phyloP scores from a whole-genome alignment of 148 eudicot species.

The Nepenthes gracilis region DNA sequence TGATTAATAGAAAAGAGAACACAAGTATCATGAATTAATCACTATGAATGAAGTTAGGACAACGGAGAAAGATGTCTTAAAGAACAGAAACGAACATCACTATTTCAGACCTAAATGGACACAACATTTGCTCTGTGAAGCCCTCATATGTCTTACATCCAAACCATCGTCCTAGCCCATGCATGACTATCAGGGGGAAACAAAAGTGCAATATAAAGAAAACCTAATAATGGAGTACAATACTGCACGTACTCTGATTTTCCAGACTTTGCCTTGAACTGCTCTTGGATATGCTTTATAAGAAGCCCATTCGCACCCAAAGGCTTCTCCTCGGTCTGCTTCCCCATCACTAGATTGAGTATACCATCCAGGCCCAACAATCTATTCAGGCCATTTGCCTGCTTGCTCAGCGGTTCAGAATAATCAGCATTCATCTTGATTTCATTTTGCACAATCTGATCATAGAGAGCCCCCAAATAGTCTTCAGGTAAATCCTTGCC shows the following conservation, averaged over 20 bases:
- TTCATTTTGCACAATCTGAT: constrained; percentile 89
- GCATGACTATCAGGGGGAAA: too few species aligned
- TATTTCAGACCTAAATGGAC: too few species aligned
- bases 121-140: too few species aligned
- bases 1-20: neutral
- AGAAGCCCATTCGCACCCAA: constrained; percentile 84
- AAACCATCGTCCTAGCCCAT: too few species aligned
- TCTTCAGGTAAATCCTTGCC: constrained; percentile 97
- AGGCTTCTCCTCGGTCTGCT: constrained; percentile 91
- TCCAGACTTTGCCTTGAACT: constrained; percentile 81
- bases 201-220: neutral
- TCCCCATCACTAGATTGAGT: constrained; percentile 84
- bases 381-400: constrained; percentile 70
- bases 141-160: too few species aligned
- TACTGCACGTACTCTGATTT: constrained; percentile 73
- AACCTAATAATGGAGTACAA: neutral
- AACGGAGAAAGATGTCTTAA: too few species aligned
- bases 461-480: constrained; percentile 76
- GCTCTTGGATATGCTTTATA: constrained; percentile 93
- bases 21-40: neutral
- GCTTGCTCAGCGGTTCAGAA: constrained; percentile 86
- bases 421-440: constrained; percentile 89
- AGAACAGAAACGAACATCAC: too few species aligned
- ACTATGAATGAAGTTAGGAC: neutral
- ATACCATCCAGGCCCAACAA: constrained; percentile 93